Evolutionary conservation across 1,284 basidiomycete genomes (phyloP).

Genomic region (Grifola frondosa): DNA sequence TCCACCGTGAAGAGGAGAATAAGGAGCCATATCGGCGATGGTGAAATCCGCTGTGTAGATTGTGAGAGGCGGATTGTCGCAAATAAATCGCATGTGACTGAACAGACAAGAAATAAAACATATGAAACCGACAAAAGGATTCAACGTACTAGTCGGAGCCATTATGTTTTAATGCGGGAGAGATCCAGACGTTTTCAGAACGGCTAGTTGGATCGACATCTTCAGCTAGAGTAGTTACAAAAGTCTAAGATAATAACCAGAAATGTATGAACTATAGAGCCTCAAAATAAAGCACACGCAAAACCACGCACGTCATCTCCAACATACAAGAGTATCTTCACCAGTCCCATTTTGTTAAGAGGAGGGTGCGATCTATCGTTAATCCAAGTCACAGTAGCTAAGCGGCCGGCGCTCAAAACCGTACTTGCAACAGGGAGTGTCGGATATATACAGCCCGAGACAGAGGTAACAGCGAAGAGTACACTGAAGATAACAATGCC

Average conservation of each 20-base stretch:
- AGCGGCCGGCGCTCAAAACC: conserved; percentile 40
- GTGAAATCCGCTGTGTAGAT: conserved; percentile 42
- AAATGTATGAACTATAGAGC: not conserved
- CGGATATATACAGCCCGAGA: conserved; percentile 39
- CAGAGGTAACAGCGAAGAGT: conserved; percentile 14
- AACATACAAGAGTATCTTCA: conserved; percentile 44
- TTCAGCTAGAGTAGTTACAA: conserved; percentile 33
- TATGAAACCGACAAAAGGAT: not conserved
- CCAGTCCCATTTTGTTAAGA: conserved; percentile 38
- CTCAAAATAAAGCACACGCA: too few relatives aligned
- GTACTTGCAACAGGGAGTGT: conserved; percentile 48
- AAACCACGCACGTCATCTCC: conserved; percentile 38
- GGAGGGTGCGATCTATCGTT: conserved; percentile 43
- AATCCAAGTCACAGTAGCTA: conserved; percentile 44
- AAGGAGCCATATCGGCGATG: conserved; percentile 33
- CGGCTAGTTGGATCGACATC: conserved; percentile 33
- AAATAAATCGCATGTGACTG: conserved; percentile 34
- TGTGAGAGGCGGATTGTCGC: conserved; percentile 23
- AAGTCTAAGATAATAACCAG: conserved; percentile 25
- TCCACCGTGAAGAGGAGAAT: conserved; percentile 32
- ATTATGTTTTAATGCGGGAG: conserved; percentile 27
- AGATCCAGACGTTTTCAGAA: conserved; percentile 28
- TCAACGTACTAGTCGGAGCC: conserved; percentile 35
- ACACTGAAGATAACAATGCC: conserved; percentile 5
- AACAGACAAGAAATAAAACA: not conserved